These are phyloP conservation scores for Passiflora organensis DNA, from an alignment of 345 rosid genomes.

Conservation along the genomic window DNA sequence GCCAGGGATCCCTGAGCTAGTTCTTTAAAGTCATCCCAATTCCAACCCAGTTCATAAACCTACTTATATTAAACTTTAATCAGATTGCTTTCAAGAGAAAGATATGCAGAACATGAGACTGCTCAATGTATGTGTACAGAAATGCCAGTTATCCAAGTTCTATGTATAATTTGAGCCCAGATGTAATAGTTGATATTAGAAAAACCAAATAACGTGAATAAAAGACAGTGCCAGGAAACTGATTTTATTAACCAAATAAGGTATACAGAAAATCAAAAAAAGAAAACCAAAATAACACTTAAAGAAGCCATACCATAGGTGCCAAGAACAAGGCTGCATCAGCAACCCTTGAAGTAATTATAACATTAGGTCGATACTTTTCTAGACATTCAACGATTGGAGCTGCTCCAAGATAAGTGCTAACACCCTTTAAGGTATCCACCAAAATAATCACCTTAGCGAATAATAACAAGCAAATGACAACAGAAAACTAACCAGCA, in stretches of 20 bases:
- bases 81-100: not conserved
- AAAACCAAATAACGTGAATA: no score
- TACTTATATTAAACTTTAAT: constrained; percentile 19
- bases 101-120: not conserved
- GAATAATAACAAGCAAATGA: no score
- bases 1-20: constrained; percentile 88
- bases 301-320: constrained; percentile 61
- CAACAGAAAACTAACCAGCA: no score
- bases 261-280: not conserved
- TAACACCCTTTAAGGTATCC: constrained; percentile 48
- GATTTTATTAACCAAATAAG: not conserved
- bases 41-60: constrained; percentile 95
- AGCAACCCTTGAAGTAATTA: constrained; percentile 80
- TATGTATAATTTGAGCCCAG: no score
- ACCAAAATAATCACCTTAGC: constrained; percentile 2
- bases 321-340: constrained; percentile 91
- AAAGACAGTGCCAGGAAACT: not conserved
- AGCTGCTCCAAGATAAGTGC: constrained; percentile 94
- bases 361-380: constrained; percentile 69
- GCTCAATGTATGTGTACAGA: not conserved
- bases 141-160: no score
- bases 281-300: not conserved
- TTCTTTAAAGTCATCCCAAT: constrained; percentile 70
- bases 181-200: no score
- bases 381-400: constrained; percentile 90